phyloP scores from a whole-genome alignment of 2,329 filamentous ascomycete genomes.

The Aspergillus ruber region DNA sequence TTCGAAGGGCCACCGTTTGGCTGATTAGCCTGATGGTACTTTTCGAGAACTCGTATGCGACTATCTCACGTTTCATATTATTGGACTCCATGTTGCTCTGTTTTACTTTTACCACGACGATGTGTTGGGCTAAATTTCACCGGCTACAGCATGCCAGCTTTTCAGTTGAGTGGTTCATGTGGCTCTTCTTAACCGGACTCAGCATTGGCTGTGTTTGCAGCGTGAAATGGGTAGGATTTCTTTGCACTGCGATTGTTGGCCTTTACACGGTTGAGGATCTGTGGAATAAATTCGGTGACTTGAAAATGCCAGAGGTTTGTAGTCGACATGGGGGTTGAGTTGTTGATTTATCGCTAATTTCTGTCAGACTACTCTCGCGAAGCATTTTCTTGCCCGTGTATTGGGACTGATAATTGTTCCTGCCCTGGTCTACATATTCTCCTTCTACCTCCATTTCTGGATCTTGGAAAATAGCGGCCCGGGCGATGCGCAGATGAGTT shows the following conservation, averaged over 20 bases:
- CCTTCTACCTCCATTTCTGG: conserved; percentile 89
- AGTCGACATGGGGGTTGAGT: background rate
- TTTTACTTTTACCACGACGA: conserved; percentile 94
- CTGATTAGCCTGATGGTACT: conserved; percentile 93
- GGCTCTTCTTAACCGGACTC: conserved; percentile 87
- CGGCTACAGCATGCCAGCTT: conserved; percentile 79
- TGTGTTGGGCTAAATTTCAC: conserved; percentile 98
- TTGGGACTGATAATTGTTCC: conserved; percentile 84
- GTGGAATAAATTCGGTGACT: conserved; percentile 95
- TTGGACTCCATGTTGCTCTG: conserved; percentile 98
- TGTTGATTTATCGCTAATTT: conserved; percentile 15
- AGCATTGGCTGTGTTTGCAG: conserved; percentile 98
- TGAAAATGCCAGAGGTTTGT: conserved; percentile 77
- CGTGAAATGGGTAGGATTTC: conserved; percentile 96
- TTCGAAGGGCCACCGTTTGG: conserved; percentile 84
- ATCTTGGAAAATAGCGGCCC: conserved; percentile 91
- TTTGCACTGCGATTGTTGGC: conserved; percentile 89
- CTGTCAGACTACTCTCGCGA: conserved; percentile 56
- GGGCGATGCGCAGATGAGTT: conserved; percentile 99
- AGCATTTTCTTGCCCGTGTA: conserved; percentile 73
- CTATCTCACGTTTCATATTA: conserved; percentile 95
- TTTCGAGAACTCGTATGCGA: conserved; percentile 98
- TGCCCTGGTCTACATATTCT: conserved; percentile 86
- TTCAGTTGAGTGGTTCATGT: conserved; percentile 84
- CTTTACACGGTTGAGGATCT: conserved; percentile 94